These are phyloP conservation scores for Fraxinus xanthoxyloides DNA, from an alignment of 305 asterid genomes.

Conservation along the genomic window DNA sequence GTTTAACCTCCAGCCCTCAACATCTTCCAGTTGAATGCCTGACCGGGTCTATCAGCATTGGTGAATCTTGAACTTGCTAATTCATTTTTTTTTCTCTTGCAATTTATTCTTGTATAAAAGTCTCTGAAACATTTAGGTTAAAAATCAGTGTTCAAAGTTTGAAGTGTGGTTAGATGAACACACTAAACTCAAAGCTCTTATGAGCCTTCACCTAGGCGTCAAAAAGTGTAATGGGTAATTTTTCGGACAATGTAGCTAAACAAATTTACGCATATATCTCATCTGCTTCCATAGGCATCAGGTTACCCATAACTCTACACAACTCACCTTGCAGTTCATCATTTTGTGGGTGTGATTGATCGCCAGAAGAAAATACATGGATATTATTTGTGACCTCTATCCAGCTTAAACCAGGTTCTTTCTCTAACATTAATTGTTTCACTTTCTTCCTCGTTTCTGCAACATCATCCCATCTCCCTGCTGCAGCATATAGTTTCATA, in stretches of 20 bases:
- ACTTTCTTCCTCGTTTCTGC: conserved; percentile 56
- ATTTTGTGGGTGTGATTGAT: conserved; percentile 37
- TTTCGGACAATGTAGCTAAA: not conserved
- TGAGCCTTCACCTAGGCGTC: not conserved
- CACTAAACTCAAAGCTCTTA: not conserved
- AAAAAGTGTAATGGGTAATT: no score
- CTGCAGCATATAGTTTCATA: conserved; percentile 56
- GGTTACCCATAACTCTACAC: conserved; percentile 39
- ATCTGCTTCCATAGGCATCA: conserved; percentile 19
- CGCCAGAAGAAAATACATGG: conserved; percentile 56
- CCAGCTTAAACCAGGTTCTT: conserved; percentile 84
- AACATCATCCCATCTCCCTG: conserved; percentile 61
- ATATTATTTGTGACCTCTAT: conserved; percentile 43
- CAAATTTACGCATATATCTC: not conserved
- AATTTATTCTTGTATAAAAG: not conserved
- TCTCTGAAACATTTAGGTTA: not conserved
- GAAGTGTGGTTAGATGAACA: not conserved
- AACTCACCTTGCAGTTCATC: conserved; percentile 41
- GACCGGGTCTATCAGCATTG: not conserved
- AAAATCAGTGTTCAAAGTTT: not conserved
- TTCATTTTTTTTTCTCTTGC: not conserved
- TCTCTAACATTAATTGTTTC: conserved; percentile 42
- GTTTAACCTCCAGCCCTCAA: not conserved
- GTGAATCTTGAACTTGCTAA: not conserved
- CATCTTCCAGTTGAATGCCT: not conserved